Evolutionary conservation across 225 moss, liverwort and hornwort species (phyloP), one percentile per base, ranked within the genome.

Genomic region (Asterella californica): DNA sequence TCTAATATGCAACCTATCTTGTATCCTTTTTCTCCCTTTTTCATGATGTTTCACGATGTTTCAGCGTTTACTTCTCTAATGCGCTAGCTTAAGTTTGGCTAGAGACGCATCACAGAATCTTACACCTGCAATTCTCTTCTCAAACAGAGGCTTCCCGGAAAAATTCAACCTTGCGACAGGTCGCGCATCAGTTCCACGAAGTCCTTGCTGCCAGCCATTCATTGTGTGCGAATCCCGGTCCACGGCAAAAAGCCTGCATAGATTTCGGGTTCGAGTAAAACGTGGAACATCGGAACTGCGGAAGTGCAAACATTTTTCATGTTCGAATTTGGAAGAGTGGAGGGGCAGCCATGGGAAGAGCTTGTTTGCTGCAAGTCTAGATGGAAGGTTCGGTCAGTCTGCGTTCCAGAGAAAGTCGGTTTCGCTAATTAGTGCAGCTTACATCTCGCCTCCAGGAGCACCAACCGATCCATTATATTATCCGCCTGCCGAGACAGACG

Each of bases 361-460:
- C 37, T 54, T 18, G 19, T 53, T 17, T 33, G 74, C 30, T 29
- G 18, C 21, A 52, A 33, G 37, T 37, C 14, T 33, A 29, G 52
- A 57, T 17, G 49, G 69, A 50, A 70, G 69, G 70, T 49, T 63
- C 34, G 61, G 29, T 70, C 54, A 34, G 68, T 79, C 0, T 79
- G 9, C 59, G 3, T 46, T 5, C 62, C 47, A 27, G 37, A 57
- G 72, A 50, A 76, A 59, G 15, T 55, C 75, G 0, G 12, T 34
- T 52, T 29, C 66, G 53, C 55, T 74, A 30, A 70, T 54, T 2
- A 76, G 74, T 62, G 83, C 68, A 68, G 87, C 87, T 5, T 88
- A 85, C 78, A 88, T 88, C 67, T 88, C 85, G 30, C 73, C 87
- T 11, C 87, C 87, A 10, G 87, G 82, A 47, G 87, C 87, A 67